Conservation (phyloP, 176 grass and related monocot genomes). For the Paspalum notatum region DNA sequence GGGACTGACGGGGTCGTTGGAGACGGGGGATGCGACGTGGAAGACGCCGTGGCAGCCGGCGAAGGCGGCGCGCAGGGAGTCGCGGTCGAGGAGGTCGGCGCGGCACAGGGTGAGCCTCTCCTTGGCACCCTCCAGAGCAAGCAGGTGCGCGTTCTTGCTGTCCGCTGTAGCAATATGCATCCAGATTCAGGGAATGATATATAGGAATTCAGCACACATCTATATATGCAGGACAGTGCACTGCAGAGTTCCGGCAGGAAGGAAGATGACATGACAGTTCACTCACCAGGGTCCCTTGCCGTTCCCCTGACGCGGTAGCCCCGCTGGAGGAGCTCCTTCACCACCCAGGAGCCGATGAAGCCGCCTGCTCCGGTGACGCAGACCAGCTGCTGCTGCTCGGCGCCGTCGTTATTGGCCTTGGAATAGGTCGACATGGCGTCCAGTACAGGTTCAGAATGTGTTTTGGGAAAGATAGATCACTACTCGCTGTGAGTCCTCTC, state of each 20-base stretch:
- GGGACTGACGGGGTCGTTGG: constrained; percentile 23
- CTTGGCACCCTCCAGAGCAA: constrained; percentile 22
- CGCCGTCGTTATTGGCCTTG: background rate
- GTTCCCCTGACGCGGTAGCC: constrained; percentile 65
- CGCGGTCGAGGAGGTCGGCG: constrained; percentile 47
- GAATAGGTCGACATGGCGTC: constrained; percentile 4
- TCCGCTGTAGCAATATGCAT: background rate
- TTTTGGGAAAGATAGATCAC: background rate
- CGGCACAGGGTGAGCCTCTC: constrained; percentile 50
- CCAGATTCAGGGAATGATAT: background rate
- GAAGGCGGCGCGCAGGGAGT: constrained; percentile 39
- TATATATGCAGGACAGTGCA: no score
- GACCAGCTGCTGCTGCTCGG: constrained; percentile 15
- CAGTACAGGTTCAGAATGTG: background rate
- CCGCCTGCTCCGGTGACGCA: constrained; percentile 57
- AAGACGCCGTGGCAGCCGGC: constrained; percentile 56
- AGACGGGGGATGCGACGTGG: constrained; percentile 58
- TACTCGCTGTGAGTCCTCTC: background rate
- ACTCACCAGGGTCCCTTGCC: constrained; percentile 45
- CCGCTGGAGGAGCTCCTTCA: constrained; percentile 47
- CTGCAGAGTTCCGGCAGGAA: background rate
- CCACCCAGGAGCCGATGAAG: constrained; percentile 62
- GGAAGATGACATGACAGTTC: accelerated
- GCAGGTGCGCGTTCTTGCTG: constrained; percentile 52
- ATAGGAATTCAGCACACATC: background rate